These are phyloP conservation scores for Auriscalpium microsporum DNA, from an alignment of 768 basidiomycete species.

Conservation along the genomic window DNA sequence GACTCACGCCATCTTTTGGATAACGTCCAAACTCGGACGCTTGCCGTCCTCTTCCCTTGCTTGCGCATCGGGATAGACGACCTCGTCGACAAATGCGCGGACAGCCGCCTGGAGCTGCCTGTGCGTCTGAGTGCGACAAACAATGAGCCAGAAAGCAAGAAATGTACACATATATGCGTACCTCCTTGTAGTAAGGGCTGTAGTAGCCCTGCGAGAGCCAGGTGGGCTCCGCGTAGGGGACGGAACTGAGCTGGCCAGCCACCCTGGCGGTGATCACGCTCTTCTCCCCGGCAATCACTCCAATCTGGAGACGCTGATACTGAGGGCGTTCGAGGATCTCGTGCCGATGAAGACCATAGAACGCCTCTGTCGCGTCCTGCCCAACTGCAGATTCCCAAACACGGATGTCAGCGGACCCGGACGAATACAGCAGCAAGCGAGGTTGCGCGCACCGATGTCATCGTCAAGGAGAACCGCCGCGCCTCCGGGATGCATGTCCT, in stretches of 20 bases:
- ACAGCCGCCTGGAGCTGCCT: constrained; percentile 50
- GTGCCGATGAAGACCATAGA: constrained; percentile 79
- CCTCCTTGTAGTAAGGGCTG: constrained; percentile 72
- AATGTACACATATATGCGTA: constrained; percentile 20
- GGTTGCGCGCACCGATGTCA: constrained; percentile 52
- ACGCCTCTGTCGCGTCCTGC: constrained; percentile 78
- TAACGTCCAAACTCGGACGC: constrained; percentile 64
- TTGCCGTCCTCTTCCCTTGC: constrained; percentile 86
- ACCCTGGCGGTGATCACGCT: constrained; percentile 40
- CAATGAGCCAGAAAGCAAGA: not conserved
- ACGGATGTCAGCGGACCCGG: not conserved
- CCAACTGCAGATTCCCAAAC: constrained; percentile 31
- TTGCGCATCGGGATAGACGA: constrained; percentile 43
- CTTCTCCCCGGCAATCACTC: constrained; percentile 53
- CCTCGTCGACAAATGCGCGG: constrained; percentile 59
- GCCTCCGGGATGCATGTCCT: constrained; percentile 78
- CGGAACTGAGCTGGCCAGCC: constrained; percentile 53
- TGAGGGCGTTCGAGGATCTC: constrained; percentile 73
- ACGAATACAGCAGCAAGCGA: not conserved
- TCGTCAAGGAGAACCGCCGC: constrained; percentile 64
- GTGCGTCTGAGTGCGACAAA: constrained; percentile 40
- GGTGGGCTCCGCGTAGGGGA: constrained; percentile 86
- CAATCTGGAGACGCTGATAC: constrained; percentile 64
- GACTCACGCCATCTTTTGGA: constrained; percentile 74
- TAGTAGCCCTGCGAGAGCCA: constrained; percentile 69